phyloP scores from a whole-genome alignment of 805 yeast genomes.

The Tetrapisispora iriomotensis region DNA sequence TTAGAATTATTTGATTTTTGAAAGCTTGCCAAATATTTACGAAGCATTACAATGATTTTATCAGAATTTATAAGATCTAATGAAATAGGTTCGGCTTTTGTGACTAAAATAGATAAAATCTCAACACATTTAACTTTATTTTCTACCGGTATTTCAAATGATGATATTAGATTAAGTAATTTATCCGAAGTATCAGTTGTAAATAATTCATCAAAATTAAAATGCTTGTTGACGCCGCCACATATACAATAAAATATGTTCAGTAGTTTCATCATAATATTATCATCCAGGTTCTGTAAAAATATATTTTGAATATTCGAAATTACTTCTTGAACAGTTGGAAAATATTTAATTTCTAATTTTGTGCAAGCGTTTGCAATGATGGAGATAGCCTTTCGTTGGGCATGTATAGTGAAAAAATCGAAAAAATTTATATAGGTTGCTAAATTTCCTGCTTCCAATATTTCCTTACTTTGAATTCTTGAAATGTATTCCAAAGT shows the following conservation, averaged over 20 bases:
- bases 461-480: slow-evolving; percentile 40
- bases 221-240: slow-evolving; percentile 14
- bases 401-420: slow-evolving; percentile 83
- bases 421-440: slow-evolving; percentile 69
- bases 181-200: slow-evolving; percentile 27
- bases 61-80: not conserved
- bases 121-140: slow-evolving; percentile 27
- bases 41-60: slow-evolving; percentile 25
- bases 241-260: slow-evolving; percentile 21
- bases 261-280: slow-evolving; percentile 14
- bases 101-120: slow-evolving; percentile 37
- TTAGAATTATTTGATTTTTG: slow-evolving; percentile 25
- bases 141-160: slow-evolving; percentile 24
- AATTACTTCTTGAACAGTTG: slow-evolving; percentile 39
- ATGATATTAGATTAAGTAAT: slow-evolving; percentile 22
- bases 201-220: slow-evolving; percentile 17
- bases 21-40: slow-evolving; percentile 42
- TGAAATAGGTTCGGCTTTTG: not conserved
- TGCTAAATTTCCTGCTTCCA: slow-evolving; percentile 45
- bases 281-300: slow-evolving; percentile 42
- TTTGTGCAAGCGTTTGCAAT: slow-evolving; percentile 59
- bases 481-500: slow-evolving; percentile 60
- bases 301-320: slow-evolving; percentile 43
- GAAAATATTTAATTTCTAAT: slow-evolving; percentile 37
- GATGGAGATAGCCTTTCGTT: slow-evolving; percentile 65